Percentiles rank a stretch among this genome's conserved stretches.
Evolutionary conservation across 2,329 filamentous ascomycete species (phyloP).

Genomic region (Colletotrichum kahawae): DNA sequence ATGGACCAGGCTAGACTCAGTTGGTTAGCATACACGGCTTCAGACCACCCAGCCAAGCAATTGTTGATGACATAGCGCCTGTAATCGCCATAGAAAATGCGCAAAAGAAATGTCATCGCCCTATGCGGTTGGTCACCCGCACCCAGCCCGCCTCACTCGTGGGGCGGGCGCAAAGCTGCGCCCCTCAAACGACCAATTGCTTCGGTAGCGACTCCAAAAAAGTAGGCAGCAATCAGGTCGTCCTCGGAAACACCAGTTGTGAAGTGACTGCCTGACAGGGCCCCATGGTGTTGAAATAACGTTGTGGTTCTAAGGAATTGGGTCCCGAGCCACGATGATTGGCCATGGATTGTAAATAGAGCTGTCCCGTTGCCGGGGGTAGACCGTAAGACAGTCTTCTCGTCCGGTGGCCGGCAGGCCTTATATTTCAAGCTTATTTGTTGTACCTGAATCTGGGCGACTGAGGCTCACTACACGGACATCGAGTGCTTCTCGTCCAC

Average conservation of each 20-base stretch:
- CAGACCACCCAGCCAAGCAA: not conserved
- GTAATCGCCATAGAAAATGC: not conserved
- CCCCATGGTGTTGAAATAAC: not conserved
- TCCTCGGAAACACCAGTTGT: not conserved
- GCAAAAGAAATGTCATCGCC: not conserved
- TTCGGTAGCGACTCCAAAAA: not conserved
- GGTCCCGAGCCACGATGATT: not conserved
- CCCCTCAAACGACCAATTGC: not conserved
- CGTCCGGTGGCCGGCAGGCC: not conserved
- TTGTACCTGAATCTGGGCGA: fast-evolving
- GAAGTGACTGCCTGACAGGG: not conserved
- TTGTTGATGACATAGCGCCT: not conserved
- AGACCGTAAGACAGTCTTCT: not conserved
- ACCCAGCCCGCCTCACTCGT: not conserved
- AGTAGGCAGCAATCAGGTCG: not conserved
- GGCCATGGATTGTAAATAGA: not conserved
- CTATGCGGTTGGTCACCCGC: not conserved
- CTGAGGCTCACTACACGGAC: not conserved
- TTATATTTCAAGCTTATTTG: not conserved
- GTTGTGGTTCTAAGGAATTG: not conserved
- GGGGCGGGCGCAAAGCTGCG: not conserved
- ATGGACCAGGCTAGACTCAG: not conserved
- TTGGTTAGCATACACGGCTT: not conserved
- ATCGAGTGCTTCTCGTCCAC: not conserved
- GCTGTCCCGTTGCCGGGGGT: not conserved